Evolutionary conservation across 2,329 filamentous ascomycete species (phyloP), one percentile per base, ranked within the genome.

Genomic region (Hymenoscyphus occultus): DNA sequence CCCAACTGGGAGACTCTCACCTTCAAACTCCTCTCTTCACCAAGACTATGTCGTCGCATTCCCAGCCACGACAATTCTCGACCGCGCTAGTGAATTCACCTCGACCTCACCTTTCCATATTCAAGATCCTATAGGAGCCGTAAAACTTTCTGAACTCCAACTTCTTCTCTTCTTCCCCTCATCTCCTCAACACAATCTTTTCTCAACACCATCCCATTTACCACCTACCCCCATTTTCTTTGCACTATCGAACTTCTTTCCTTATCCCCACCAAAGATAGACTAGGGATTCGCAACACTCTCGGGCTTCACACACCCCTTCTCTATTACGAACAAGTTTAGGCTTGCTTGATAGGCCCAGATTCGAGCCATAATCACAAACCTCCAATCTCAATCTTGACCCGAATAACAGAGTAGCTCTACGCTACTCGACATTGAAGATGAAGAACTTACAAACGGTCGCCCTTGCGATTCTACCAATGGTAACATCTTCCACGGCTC

Each of bases 91-190:
- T n/a, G 13, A 57, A 32, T 57, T 35, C 56, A 32, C 28, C 31
- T 57, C 31, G 56, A 57, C 31, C 32, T 57, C 56, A 57, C 56
- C 56, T 57, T 57, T 57, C 31, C n/a, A 7, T 28, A 3, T 6
- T 14, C 56, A n/a, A 39, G 16, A n/a, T 28, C 35, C 31, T 57
- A 3, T 19, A 57, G 32, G 31, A n/a, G 28, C 13, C 56, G 35
- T 39, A 28, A 22, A 54, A 54, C 56, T 57, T 57, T 57, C 56
- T 19, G 31, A 57, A 57, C 56, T 57, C 56, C 31, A 39, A 57
- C 14, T 14, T 54, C 48, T 10, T 28, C 19, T 28, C 48, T 14
- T 54, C 48, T 10, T 28, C 19, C 22, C 48, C 32, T 57, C 56
- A 39, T 39, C 39, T 19, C 40, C 35, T 39, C 57, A 42, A 59